Percentiles rank a stretch among this genome's conserved stretches.
phyloP scores from a whole-genome alignment of 192 early-diverging fungal genomes.

The Coemansia sp. region DNA sequence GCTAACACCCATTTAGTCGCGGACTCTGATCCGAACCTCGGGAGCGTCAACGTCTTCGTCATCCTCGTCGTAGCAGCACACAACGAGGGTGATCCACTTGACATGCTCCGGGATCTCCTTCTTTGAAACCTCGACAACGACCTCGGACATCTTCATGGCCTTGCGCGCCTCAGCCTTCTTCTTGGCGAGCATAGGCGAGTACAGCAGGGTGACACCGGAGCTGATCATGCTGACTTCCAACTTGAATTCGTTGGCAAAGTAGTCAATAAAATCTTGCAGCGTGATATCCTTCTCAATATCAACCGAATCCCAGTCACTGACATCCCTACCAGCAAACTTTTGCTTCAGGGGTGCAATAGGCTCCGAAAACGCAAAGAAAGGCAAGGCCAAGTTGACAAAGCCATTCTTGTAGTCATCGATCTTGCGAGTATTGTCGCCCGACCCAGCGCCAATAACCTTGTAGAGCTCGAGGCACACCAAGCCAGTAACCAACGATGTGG shows the following conservation, averaged over 20 bases:
- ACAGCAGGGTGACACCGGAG: slow-evolving; percentile 89
- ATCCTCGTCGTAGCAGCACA: slow-evolving; percentile 83
- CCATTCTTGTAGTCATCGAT: slow-evolving; percentile 99
- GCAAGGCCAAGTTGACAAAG: slow-evolving; percentile 95
- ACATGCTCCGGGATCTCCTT: slow-evolving; percentile 86
- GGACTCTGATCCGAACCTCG: slow-evolving; percentile 40
- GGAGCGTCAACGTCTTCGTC: slow-evolving; percentile 87
- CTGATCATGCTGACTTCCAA: slow-evolving; percentile 93
- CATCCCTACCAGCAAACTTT: slow-evolving; percentile 84
- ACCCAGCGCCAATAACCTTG: slow-evolving; percentile 65
- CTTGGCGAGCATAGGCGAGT: slow-evolving; percentile 80
- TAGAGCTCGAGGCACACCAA: slow-evolving; percentile 96
- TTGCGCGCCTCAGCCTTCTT: slow-evolving; percentile 84
- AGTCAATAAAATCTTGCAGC: slow-evolving; percentile 83
- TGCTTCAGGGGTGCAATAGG: slow-evolving; percentile 87
- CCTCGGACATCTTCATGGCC: slow-evolving; percentile 75
- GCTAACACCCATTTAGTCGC: slow-evolving; percentile 12
- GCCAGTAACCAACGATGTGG: slow-evolving; percentile 94
- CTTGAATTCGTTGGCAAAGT: slow-evolving; percentile 76
- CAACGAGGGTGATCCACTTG: slow-evolving; percentile 79
- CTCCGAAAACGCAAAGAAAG: slow-evolving; percentile 99
- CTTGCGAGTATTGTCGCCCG: slow-evolving; percentile 58
- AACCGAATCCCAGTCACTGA: slow-evolving; percentile 95
- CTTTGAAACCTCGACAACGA: slow-evolving; percentile 78
- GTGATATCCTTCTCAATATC: slow-evolving; percentile 82